phyloP scores from a whole-genome alignment of 345 rosid genomes.

The Bretschneidera sinensis region DNA sequence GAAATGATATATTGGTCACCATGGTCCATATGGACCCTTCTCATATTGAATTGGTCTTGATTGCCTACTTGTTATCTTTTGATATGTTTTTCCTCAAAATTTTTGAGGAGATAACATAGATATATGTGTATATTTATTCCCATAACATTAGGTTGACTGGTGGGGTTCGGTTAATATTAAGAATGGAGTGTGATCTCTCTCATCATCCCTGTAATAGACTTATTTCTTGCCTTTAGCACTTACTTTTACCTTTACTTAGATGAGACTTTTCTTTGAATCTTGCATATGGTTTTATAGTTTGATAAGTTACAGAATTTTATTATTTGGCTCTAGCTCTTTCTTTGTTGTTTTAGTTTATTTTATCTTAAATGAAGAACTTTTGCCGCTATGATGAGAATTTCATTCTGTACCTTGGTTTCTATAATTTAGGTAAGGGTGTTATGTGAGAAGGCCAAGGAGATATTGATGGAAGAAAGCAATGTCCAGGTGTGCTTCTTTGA shows the following conservation, averaged over 20 bases:
- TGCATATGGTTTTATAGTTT: no score
- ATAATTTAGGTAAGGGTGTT: slow-evolving; percentile 50
- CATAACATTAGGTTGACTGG: no score
- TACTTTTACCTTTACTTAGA: no score
- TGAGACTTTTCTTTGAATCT: no score
- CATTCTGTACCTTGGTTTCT: background rate
- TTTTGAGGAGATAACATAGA: no score
- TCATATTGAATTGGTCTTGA: background rate
- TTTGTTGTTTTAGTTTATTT: no score
- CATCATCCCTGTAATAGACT: background rate
- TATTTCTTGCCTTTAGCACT: no score
- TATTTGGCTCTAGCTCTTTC: background rate
- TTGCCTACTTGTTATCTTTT: background rate
- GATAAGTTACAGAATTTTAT: no score
- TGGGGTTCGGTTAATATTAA: no score
- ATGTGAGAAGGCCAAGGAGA: slow-evolving; percentile 77
- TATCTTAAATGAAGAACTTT: background rate
- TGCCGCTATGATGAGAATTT: background rate
- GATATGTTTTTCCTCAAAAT: background rate
- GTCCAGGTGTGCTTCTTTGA: slow-evolving; percentile 49
- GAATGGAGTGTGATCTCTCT: background rate
- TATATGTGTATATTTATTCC: background rate
- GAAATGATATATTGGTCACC: no score
- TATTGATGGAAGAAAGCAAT: slow-evolving; percentile 70
- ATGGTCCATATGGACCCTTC: no score